Percentiles rank a stretch among this genome's conserved stretches.
phyloP scores from a whole-genome alignment of 2,329 filamentous ascomycete species.

The Colletotrichum phormii region DNA sequence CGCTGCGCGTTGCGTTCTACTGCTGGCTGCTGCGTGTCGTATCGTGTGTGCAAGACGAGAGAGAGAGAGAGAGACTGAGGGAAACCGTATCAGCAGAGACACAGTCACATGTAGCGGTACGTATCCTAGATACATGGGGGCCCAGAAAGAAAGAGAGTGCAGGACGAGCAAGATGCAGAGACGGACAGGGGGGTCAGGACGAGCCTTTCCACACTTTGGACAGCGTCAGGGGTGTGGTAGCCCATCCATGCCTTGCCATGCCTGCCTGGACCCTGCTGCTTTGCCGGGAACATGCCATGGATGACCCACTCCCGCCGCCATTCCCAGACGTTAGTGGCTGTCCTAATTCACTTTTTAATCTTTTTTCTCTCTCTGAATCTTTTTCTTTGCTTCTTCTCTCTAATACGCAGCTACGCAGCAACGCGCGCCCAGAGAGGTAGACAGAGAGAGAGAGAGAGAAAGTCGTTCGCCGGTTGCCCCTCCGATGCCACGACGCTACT shows the following conservation, averaged over 20 bases:
- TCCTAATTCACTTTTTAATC: constrained; percentile 21
- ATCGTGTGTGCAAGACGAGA: no score
- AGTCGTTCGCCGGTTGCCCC: neutral
- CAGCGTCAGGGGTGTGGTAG: constrained; percentile 17
- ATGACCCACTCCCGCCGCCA: constrained; percentile 21
- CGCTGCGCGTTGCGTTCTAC: neutral
- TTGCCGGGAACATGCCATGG: constrained; percentile 31
- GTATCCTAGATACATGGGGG: neutral
- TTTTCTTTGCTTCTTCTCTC: neutral
- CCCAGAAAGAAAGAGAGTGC: neutral
- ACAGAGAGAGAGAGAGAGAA: neutral
- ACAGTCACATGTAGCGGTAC: neutral
- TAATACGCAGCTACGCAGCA: neutral
- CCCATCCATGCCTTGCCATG: neutral
- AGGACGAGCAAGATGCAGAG: neutral
- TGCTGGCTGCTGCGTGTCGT: neutral
- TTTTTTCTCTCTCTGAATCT: constrained; percentile 8
- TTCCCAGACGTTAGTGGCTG: constrained; percentile 32
- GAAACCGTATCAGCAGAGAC: neutral
- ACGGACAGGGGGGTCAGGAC: constrained; percentile 5
- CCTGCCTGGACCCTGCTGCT: constrained; percentile 29
- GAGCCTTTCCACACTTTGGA: constrained; percentile 28
- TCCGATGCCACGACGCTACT: neutral
- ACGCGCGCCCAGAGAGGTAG: neutral
- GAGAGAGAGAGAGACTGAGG: no score